Evolutionary conservation across 495 filamentous ascomycete genomes (phyloP).

Genomic region (Aspergillus leporis): DNA sequence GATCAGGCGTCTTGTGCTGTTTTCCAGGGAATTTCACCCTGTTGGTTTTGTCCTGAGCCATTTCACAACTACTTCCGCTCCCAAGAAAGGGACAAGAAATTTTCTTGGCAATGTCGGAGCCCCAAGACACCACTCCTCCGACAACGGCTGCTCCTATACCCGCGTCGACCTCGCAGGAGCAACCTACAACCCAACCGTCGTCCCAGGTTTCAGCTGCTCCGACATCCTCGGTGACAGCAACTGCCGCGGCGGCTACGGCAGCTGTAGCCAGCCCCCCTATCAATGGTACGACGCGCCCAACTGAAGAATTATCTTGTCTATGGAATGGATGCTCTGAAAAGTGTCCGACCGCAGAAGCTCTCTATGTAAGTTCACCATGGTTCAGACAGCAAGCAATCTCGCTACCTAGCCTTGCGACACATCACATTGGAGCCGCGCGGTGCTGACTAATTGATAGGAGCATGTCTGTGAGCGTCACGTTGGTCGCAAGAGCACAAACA

Average conservation of each 20-base stretch:
- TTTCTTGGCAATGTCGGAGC: conserved; percentile 37
- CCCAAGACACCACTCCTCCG: conserved; percentile 25
- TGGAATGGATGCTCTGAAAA: conserved; percentile 86
- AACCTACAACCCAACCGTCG: conserved; percentile 20
- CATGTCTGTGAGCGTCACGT: conserved; percentile 99
- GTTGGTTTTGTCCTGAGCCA: conserved; percentile 10
- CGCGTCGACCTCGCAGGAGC: conserved; percentile 29
- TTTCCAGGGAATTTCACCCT: neutral
- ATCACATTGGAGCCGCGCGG: neutral
- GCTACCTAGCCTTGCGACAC: conserved; percentile 13
- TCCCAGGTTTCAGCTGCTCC: conserved; percentile 24
- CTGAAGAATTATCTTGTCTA: conserved; percentile 73
- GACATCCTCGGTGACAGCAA: conserved; percentile 36
- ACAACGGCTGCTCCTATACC: conserved; percentile 29
- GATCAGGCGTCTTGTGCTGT: neutral
- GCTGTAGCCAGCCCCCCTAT: conserved; percentile 41
- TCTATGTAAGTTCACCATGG: conserved; percentile 78
- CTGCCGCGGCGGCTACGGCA: conserved; percentile 46
- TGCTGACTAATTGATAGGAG: conserved; percentile 58
- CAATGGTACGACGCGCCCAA: conserved; percentile 33
- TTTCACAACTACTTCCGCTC: conserved; percentile 20
- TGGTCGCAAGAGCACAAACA: conserved; percentile 98
- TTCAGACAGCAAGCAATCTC: neutral
- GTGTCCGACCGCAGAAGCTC: conserved; percentile 73
- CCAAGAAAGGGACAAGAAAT: conserved; percentile 30